Evolutionary conservation across 768 basidiomycete genomes (phyloP).

Genomic region (Trametes punicea): DNA sequence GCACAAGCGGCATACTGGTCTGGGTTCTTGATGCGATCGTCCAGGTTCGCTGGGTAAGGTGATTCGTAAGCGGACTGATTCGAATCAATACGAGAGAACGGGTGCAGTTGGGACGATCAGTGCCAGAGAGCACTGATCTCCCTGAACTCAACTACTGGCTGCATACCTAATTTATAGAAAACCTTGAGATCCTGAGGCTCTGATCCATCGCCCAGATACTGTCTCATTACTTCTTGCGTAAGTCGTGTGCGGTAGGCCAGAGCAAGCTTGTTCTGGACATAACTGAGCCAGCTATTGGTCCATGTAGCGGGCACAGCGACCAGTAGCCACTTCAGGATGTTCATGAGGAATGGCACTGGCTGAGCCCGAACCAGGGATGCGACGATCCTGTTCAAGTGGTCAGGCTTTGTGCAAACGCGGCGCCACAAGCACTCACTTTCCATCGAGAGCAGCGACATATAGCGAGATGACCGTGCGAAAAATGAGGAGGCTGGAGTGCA

Average conservation of each 20-base stretch:
- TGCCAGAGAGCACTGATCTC: neutral
- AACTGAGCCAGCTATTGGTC: conserved; percentile 91
- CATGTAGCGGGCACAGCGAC: conserved; percentile 93
- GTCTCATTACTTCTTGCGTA: conserved; percentile 75
- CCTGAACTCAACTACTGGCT: neutral
- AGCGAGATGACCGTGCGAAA: conserved; percentile 89
- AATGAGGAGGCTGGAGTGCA: conserved; percentile 87
- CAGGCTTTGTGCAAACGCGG: neutral
- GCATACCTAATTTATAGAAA: conserved; percentile 88
- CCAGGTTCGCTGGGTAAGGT: conserved; percentile 78
- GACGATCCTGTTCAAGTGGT: conserved; percentile 63
- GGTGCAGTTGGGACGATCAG: too few relatives aligned
- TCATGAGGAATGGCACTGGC: conserved; percentile 71
- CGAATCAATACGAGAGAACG: too few relatives aligned
- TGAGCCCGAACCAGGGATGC: conserved; percentile 90
- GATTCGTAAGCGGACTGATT: neutral
- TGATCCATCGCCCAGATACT: conserved; percentile 75
- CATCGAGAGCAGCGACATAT: conserved; percentile 92
- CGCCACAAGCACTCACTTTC: conserved; percentile 51
- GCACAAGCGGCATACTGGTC: conserved; percentile 63
- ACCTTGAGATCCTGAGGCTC: conserved; percentile 72
- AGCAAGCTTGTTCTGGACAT: conserved; percentile 89
- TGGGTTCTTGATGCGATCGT: conserved; percentile 93
- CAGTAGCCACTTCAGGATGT: conserved; percentile 86
- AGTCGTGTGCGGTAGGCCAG: conserved; percentile 86